Conservation (phyloP, 2,329 filamentous ascomycete species). For the Fusarium concolor region DNA sequence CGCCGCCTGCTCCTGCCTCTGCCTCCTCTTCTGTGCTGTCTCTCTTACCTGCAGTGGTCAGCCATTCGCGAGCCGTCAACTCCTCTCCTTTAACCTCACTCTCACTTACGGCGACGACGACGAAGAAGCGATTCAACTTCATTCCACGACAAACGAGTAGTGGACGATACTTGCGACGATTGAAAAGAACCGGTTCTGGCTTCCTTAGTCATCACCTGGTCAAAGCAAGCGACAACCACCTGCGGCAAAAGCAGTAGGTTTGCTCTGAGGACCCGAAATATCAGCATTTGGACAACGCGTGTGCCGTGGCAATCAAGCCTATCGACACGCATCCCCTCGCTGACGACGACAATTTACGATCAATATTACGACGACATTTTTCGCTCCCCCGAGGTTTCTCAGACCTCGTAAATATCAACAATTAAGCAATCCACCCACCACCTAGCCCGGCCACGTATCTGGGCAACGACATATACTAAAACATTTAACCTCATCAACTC, state of each 20-base stretch:
- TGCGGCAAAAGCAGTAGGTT: slow-evolving; percentile 33
- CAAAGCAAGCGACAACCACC: slow-evolving; percentile 9
- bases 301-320: slow-evolving; percentile 45
- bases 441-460: slow-evolving; percentile 16
- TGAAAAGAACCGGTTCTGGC: slow-evolving; percentile 8
- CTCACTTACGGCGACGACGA: slow-evolving; percentile 28
- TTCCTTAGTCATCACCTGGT: slow-evolving; percentile 29
- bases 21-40: slow-evolving; percentile 37
- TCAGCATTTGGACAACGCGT: slow-evolving; percentile 37
- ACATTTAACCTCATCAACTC: slow-evolving; percentile 5
- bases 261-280: slow-evolving; percentile 20
- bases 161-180: slow-evolving; percentile 24
- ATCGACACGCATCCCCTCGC: slow-evolving; percentile 42
- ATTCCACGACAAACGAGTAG: slow-evolving; percentile 17
- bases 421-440: slow-evolving; percentile 29
- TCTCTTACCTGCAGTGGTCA: slow-evolving; percentile 28
- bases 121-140: slow-evolving; percentile 21
- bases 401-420: slow-evolving; percentile 35
- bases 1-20: slow-evolving; percentile 41
- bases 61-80: slow-evolving; percentile 39
- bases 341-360: slow-evolving; percentile 46
- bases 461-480: slow-evolving; percentile 26
- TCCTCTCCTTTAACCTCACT: slow-evolving; percentile 38
- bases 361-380: slow-evolving; percentile 38
- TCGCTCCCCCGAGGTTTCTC: slow-evolving; percentile 16